Conservation (phyloP, 352 stramenopile species). For the Phytophthora pini region DNA sequence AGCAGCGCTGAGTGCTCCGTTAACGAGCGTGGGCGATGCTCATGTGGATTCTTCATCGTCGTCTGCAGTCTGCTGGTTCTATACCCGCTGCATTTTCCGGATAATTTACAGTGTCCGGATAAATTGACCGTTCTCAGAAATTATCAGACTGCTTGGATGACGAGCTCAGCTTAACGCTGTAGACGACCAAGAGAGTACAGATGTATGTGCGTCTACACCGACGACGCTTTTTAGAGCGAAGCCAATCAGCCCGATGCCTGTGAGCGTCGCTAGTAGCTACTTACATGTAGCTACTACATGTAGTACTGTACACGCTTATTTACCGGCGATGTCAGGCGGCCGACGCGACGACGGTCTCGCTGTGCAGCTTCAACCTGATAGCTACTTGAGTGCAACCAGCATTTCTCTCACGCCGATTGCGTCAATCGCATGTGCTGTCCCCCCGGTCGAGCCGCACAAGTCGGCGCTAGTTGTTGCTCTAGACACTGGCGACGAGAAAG, state of each 20-base stretch:
- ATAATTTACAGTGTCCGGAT: conserved; percentile 2
- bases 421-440: background rate
- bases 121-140: background rate
- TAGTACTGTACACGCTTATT: background rate
- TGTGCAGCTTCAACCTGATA: conserved; percentile 15
- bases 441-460: background rate
- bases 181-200: background rate
- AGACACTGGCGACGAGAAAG: too few species aligned
- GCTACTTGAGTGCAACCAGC: background rate
- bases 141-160: background rate
- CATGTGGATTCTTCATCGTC: conserved; percentile 26
- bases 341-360: background rate
- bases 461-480: background rate
- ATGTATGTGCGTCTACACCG: too few species aligned
- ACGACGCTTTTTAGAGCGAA: too few species aligned
- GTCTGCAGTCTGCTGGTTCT: conserved; percentile 13
- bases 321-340: background rate
- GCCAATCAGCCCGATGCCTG: too few species aligned
- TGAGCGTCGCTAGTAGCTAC: too few species aligned
- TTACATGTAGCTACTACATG: too few species aligned
- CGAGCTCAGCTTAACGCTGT: background rate
- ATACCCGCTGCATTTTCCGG: conserved; percentile 5
- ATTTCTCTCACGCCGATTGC: conserved; percentile 21
- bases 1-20: conserved; percentile 42
- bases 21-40: conserved; percentile 29